Conservation (phyloP, 768 basidiomycete species). For the Mycena metata region DNA sequence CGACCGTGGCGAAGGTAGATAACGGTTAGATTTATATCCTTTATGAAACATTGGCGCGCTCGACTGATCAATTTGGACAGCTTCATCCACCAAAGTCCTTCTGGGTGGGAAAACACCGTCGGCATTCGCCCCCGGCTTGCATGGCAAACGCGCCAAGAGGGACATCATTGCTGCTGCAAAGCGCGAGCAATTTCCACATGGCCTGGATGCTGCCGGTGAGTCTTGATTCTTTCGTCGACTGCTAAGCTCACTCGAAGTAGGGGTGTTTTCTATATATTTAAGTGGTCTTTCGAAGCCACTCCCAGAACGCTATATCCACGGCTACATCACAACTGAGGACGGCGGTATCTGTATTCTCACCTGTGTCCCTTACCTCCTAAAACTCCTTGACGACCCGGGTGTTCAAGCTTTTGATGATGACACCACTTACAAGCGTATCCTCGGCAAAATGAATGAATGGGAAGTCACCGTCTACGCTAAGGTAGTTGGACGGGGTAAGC, state of each 20-base stretch:
- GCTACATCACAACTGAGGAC: not conserved
- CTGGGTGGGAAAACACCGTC: not conserved
- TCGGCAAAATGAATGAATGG: constrained; percentile 19
- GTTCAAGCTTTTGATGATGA: constrained; percentile 16
- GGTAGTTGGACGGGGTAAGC: constrained; percentile 6
- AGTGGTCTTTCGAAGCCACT: constrained; percentile 44
- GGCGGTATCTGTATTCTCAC: constrained; percentile 44
- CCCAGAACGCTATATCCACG: constrained; percentile 39
- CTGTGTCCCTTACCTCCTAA: constrained; percentile 20
- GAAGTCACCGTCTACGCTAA: constrained; percentile 17
- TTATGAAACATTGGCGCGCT: not conserved
- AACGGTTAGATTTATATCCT: not conserved
- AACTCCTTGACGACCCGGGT: constrained; percentile 33
- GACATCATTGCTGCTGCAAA: constrained; percentile 24
- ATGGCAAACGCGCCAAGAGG: not conserved
- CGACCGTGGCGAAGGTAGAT: constrained; percentile 6
- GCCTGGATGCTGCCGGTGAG: not conserved
- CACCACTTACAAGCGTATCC: constrained; percentile 25
- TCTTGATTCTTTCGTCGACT: not conserved
- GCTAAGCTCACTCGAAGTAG: too few relatives aligned
- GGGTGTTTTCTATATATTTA: too few relatives aligned
- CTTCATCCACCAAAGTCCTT: not conserved
- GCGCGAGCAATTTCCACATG: not conserved
- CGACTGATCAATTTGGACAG: not conserved
- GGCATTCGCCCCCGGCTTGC: constrained; percentile 14